phyloP scores from a whole-genome alignment of 345 rosid species.

The Turritis glabra region DNA sequence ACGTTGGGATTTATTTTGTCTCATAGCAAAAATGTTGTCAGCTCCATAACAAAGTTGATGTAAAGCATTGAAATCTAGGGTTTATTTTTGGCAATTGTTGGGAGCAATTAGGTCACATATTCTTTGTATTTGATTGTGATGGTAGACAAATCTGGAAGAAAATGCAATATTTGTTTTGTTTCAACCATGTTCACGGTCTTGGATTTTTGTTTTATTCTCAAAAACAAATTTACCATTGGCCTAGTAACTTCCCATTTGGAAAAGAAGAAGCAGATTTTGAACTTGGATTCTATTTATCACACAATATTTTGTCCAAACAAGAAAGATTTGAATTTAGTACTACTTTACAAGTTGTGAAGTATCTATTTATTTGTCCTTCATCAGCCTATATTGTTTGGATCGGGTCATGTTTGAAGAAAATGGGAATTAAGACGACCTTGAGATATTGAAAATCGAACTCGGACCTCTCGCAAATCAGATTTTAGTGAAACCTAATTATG shows the following conservation, averaged over 20 bases:
- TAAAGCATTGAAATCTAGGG: constrained; percentile 23
- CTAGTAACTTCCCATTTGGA: not conserved
- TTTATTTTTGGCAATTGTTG: constrained; percentile 18
- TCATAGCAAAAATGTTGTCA: constrained; percentile 3
- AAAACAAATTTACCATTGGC: not conserved
- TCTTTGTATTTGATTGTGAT: constrained; percentile 34
- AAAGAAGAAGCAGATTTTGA: not conserved
- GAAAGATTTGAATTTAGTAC: too few species aligned
- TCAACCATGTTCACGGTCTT: not conserved
- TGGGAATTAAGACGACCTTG: too few species aligned
- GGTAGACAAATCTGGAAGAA: constrained; percentile 21
- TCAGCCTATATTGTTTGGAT: too few species aligned
- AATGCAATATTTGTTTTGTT: constrained; percentile 9
- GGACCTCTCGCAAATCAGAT: too few species aligned
- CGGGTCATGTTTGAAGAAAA: too few species aligned
- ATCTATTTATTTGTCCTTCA: too few species aligned
- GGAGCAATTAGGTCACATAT: constrained; percentile 22
- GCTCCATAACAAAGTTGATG: constrained; percentile 18
- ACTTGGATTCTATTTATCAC: too few species aligned
- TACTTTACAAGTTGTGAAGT: too few species aligned
- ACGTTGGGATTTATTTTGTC: constrained; percentile 15
- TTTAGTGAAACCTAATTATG: too few species aligned
- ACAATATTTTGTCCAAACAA: too few species aligned
- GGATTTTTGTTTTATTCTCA: not conserved
- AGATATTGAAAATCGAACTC: too few species aligned